Base-by-base conservation (phyloP, 495 filamentous ascomycete genomes). In the Aspergillus steynii region DNA sequence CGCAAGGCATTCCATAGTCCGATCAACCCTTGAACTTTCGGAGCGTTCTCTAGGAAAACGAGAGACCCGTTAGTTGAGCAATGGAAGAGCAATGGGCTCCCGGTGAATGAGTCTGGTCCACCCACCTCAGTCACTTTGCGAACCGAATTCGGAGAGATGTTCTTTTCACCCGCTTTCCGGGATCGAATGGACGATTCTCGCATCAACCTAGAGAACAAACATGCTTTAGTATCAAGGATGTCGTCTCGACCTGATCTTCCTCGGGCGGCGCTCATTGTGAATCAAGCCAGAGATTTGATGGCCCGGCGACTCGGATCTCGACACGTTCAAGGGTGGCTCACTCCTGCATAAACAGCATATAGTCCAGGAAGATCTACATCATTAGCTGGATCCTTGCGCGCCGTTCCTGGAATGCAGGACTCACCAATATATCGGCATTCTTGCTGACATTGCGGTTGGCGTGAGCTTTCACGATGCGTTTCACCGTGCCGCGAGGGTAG, bases 341-440 rank as follows among this genome's bases (percentile, higher is more conserved):
- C 92, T 89, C 88, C 82, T 96, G 88, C 78, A 97, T 85, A 67
- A 97, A 97, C 7, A 96, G 81, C 68, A 90, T 87, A 68, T 96
- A 96, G 68, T 97, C 90, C 37, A 97, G 80, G 68, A 92, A 96
- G 27, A 95, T 88, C 91, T 95, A 62, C 28, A 61, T 52, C 10
- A 53, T 27, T 54, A 37, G 52, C 6, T 8, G 31, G 28, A 26
- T 12, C 1, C 12, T 52, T 34, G 12, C 10, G 29, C 32, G 46
- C 47, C 5, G 20, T 45, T 34, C 14, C 27, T 37, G 34, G n/a
- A 51, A 56, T 49, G n/a, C 60, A 12, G 15, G 32, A 20, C 84
- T 65, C 82, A 96, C 92, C 80, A 94, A 77, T 59, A 96, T 86
- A 77, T 96, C 93, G 50, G 86, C 88, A 67, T 96, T 93, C 74